Evolutionary conservation across 805 yeast genomes (phyloP).

Genomic region (Metschnikowia gruessii): DNA sequence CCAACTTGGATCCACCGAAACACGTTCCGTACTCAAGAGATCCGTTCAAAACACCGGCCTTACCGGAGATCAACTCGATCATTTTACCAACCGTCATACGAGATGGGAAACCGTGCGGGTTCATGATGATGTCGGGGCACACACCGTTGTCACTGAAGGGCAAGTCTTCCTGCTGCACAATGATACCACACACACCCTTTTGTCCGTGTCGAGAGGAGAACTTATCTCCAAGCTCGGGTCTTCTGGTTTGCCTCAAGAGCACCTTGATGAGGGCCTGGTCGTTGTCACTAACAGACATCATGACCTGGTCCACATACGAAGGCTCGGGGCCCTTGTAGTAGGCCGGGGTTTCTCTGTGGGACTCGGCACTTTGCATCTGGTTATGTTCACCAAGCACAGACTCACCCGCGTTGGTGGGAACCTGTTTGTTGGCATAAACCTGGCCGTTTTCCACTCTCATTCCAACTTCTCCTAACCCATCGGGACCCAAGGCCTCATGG

Average conservation of each 20-base stretch:
- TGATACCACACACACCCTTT: conserved; percentile 98
- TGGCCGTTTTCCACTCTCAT: conserved; percentile 87
- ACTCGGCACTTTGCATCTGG: conserved; percentile 44
- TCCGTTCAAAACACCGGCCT: conserved; percentile 95
- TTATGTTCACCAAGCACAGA: conserved; percentile 45
- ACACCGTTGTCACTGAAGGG: conserved; percentile 94
- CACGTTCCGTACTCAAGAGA: conserved; percentile 94
- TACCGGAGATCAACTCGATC: conserved; percentile 94
- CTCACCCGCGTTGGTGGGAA: conserved; percentile 83
- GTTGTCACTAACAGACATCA: conserved; percentile 94
- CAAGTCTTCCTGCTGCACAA: conserved; percentile 94
- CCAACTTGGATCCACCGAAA: conserved; percentile 95
- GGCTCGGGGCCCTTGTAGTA: conserved; percentile 94
- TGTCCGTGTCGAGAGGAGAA: conserved; percentile 93
- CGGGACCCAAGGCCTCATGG: conserved; percentile 85
- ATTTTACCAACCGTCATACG: conserved; percentile 99
- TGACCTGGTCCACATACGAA: conserved; percentile 91
- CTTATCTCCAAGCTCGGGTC: conserved; percentile 97
- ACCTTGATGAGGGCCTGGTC: conserved; percentile 95
- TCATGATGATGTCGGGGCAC: conserved; percentile 94
- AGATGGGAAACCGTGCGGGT: conserved; percentile 99
- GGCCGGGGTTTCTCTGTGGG: conserved; percentile 87
- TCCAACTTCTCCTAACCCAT: conserved; percentile 97
- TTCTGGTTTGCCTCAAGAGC: conserved; percentile 86
- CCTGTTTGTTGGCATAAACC: conserved; percentile 88